phyloP scores from a whole-genome alignment of 371 early-diverging fungal genomes.

The Parasitella parasitica region DNA sequence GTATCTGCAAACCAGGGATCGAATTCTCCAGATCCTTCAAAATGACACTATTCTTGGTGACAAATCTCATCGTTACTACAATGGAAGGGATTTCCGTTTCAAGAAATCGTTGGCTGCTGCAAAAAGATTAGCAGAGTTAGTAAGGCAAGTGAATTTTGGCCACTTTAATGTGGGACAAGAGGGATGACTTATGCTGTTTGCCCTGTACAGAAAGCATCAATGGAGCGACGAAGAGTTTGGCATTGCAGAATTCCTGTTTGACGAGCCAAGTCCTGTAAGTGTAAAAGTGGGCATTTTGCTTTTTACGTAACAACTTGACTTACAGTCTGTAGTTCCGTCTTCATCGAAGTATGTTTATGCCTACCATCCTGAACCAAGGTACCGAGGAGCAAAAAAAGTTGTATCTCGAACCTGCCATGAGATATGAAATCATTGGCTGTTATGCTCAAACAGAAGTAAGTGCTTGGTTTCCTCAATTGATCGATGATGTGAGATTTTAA shows the following conservation, averaged over 20 bases:
- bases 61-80: slow-evolving; percentile 57
- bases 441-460: slow-evolving; percentile 73
- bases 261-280: slow-evolving; percentile 58
- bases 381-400: slow-evolving; percentile 65
- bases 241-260: slow-evolving; percentile 56
- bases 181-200: background rate
- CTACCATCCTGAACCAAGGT: slow-evolving; percentile 66
- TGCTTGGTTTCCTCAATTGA: too few species aligned
- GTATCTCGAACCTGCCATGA: slow-evolving; percentile 61
- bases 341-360: slow-evolving; percentile 73
- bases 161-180: too few species aligned
- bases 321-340: slow-evolving; percentile 36
- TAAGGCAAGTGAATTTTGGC: slow-evolving; percentile 41
- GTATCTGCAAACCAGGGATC: slow-evolving; percentile 42
- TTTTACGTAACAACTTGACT: background rate
- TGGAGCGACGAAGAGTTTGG: slow-evolving; percentile 55
- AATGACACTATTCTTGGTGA: slow-evolving; percentile 56
- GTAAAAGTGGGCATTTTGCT: background rate
- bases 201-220: slow-evolving; percentile 33
- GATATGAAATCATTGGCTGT: slow-evolving; percentile 74
- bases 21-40: slow-evolving; percentile 46
- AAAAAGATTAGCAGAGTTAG: slow-evolving; percentile 49
- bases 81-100: slow-evolving; percentile 54
- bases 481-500: too few species aligned
- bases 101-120: slow-evolving; percentile 48